phyloP scores from a whole-genome alignment of 257 asterid species.

The Knoxia roxburghii region DNA sequence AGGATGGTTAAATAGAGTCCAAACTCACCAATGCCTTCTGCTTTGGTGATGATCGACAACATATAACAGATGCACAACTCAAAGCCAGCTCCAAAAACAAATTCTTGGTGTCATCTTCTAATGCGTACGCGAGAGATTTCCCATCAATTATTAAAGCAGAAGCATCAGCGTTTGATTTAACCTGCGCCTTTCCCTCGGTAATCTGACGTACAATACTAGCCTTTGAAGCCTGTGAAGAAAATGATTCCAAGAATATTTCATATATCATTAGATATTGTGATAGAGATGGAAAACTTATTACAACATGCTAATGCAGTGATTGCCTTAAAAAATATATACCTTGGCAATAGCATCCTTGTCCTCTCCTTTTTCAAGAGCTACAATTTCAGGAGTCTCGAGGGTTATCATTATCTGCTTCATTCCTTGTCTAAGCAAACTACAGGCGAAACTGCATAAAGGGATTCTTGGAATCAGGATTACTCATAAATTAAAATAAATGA shows the following conservation, averaged over 20 bases:
- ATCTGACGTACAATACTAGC: conserved; percentile 57
- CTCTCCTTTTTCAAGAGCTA: conserved; percentile 59
- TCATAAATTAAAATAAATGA: background rate
- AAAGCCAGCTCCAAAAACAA: conserved; percentile 75
- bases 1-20: background rate
- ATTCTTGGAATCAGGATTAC: conserved; percentile 29
- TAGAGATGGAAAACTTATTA: background rate
- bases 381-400: conserved; percentile 68
- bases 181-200: conserved; percentile 58
- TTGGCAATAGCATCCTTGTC: conserved; percentile 68
- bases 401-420: conserved; percentile 70
- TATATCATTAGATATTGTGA: background rate
- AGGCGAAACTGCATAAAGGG: conserved; percentile 61
- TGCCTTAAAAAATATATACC: conserved; percentile 33
- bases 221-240: conserved; percentile 61
- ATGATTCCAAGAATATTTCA: background rate
- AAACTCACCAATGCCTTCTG: conserved; percentile 90
- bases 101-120: conserved; percentile 55
- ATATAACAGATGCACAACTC: conserved; percentile 85
- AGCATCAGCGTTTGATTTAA: conserved; percentile 48
- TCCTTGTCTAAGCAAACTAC: conserved; percentile 99
- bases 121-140: conserved; percentile 84
- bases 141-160: conserved; percentile 96
- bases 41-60: conserved; percentile 98
- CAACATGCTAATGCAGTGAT: background rate